phyloP scores from a whole-genome alignment of 2,329 filamentous ascomycete species.

The Penicillium janthinellum region DNA sequence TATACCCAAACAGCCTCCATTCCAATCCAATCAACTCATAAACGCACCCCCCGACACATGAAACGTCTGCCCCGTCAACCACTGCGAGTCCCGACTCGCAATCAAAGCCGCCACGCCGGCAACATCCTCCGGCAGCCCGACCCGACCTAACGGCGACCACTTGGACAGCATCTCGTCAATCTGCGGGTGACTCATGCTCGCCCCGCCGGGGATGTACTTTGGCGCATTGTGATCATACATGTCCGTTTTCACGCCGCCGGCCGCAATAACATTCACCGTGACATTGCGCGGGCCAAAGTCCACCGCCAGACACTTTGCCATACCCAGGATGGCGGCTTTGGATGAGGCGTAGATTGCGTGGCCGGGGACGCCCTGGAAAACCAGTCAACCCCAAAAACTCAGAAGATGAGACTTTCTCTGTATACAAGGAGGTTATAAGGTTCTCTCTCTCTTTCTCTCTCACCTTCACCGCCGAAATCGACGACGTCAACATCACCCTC shows the following conservation, averaged over 20 bases:
- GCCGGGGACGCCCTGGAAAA: conserved; percentile 21
- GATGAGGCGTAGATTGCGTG: conserved; percentile 27
- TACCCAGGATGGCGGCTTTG: conserved; percentile 26
- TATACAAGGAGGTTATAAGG: neutral
- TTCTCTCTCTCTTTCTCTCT: neutral
- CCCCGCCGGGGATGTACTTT: conserved; percentile 25
- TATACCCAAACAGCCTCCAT: too few species aligned
- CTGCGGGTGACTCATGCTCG: conserved; percentile 20
- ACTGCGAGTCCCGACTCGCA: conserved; percentile 27
- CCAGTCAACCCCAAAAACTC: neutral
- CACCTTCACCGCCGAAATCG: conserved; percentile 27
- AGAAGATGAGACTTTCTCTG: neutral
- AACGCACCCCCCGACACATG: conserved; percentile 26
- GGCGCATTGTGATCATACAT: conserved; percentile 26
- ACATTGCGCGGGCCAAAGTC: conserved; percentile 27
- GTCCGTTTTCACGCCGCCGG: conserved; percentile 27
- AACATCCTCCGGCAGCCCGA: conserved; percentile 24
- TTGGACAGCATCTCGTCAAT: conserved; percentile 24
- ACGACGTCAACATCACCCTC: conserved; percentile 25
- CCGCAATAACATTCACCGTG: conserved; percentile 28
- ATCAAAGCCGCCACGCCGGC: conserved; percentile 24
- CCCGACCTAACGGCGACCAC: conserved; percentile 25
- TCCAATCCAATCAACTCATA: conserved; percentile 14
- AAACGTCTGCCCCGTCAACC: conserved; percentile 30
- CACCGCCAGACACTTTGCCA: conserved; percentile 28